Evolutionary conservation across 768 basidiomycete genomes (phyloP).

Genomic region (Suillus subaureus): DNA sequence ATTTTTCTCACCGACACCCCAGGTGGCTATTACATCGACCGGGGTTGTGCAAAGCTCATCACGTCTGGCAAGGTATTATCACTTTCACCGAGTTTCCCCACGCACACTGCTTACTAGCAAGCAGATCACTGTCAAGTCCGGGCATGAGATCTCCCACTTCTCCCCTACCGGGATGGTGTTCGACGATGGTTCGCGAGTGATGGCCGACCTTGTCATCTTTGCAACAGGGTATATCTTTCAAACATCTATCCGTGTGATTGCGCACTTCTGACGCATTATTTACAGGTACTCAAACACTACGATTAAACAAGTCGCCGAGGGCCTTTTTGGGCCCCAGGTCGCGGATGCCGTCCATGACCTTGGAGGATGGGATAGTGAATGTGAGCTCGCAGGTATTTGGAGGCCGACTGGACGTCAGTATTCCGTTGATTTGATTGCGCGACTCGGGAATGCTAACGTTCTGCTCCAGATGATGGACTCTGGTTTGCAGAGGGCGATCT

Average conservation of each 20-base stretch:
- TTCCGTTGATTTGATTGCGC: no score
- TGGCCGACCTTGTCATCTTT: slow-evolving; percentile 10
- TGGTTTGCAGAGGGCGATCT: slow-evolving; percentile 13
- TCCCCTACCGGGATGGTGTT: slow-evolving; percentile 6
- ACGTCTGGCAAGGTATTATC: slow-evolving; percentile 7
- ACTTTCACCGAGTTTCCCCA: background rate
- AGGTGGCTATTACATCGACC: slow-evolving; percentile 12
- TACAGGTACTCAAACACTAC: slow-evolving; percentile 9
- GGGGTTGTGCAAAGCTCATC: slow-evolving; percentile 12
- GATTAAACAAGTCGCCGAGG: slow-evolving; percentile 6
- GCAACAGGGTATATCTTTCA: slow-evolving; percentile 4
- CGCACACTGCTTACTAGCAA: background rate
- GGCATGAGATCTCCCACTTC: slow-evolving; percentile 6
- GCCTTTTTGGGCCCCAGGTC: slow-evolving; percentile 4
- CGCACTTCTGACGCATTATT: background rate
- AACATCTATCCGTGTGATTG: background rate
- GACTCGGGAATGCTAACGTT: background rate
- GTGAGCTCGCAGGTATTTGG: slow-evolving; percentile 14
- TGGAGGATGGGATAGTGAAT: slow-evolving; percentile 14
- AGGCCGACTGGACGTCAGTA: slow-evolving; percentile 14
- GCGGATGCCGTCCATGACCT: slow-evolving; percentile 11
- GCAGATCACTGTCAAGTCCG: slow-evolving; percentile 11
- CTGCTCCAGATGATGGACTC: slow-evolving; percentile 3
- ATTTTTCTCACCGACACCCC: background rate
- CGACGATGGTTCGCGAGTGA: slow-evolving; percentile 7